Evolutionary conservation across 768 basidiomycete species (phyloP).

Genomic region (Boletales sp.): DNA sequence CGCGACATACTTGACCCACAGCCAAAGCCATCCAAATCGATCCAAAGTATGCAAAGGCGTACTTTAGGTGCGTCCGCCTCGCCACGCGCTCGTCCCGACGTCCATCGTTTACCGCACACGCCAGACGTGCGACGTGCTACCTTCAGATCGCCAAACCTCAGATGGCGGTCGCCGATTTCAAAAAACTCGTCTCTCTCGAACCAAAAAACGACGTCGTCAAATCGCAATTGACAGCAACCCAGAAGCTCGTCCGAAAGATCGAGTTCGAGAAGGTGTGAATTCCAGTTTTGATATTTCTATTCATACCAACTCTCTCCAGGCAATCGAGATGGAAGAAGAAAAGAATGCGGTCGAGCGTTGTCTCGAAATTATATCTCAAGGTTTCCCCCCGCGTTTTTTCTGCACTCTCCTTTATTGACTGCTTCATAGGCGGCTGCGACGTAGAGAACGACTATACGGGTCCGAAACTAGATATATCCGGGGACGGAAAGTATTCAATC

Average conservation of each 20-base stretch:
- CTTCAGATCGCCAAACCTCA: conserved; percentile 88
- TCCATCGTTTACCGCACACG: background rate
- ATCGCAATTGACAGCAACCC: conserved; percentile 79
- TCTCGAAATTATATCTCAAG: conserved; percentile 73
- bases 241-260: conserved; percentile 85
- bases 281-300: background rate
- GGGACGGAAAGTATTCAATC: conserved; percentile 68
- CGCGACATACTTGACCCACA: conserved; percentile 30
- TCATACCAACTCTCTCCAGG: conserved; percentile 40
- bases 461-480: conserved; percentile 58
- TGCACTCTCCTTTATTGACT: conserved; percentile 4
- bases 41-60: conserved; percentile 87
- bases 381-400: conserved; percentile 33
- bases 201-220: conserved; percentile 81
- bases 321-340: conserved; percentile 91
- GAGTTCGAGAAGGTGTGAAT: conserved; percentile 83
- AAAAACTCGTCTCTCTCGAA: conserved; percentile 77
- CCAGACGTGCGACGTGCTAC: conserved; percentile 84
- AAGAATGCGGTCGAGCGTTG: conserved; percentile 74
- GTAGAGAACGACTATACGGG: conserved; percentile 72
- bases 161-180: conserved; percentile 82
- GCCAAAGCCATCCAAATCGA: conserved; percentile 86
- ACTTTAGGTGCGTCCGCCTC: conserved; percentile 57
- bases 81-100: background rate
- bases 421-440: conserved; percentile 64